Percentiles rank a stretch among this genome's conserved stretches.
These are phyloP conservation scores for Podospora australis DNA, from an alignment of 495 filamentous ascomycete genomes.

Conservation along the genomic window DNA sequence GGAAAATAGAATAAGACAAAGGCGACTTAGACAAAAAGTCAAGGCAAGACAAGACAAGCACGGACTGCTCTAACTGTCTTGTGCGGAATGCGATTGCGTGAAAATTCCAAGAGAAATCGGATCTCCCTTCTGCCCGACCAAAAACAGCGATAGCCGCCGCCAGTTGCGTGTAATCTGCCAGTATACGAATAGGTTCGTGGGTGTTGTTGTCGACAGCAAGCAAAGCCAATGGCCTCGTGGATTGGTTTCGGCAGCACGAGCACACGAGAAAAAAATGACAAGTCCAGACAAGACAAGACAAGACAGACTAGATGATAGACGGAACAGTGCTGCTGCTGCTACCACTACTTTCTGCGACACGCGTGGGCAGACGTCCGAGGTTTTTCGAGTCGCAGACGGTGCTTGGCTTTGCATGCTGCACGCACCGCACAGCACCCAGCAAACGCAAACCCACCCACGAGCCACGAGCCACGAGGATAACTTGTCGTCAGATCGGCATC, in stretches of 20 bases:
- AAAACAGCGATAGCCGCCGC: too few species aligned
- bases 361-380: slow-evolving; percentile 9
- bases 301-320: background rate
- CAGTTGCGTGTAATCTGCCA: too few species aligned
- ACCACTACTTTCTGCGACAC: too few species aligned
- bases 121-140: too few species aligned
- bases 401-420: slow-evolving; percentile 1
- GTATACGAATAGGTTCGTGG: too few species aligned
- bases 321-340: background rate
- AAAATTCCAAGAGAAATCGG: too few species aligned
- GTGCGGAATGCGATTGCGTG: too few species aligned
- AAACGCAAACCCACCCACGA: too few species aligned
- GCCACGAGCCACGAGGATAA: slow-evolving; percentile 8
- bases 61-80: too few species aligned
- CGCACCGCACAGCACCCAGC: background rate
- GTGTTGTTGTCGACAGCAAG: too few species aligned
- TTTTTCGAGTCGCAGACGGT: slow-evolving; percentile 13
- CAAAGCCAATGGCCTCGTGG: too few species aligned
- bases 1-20: background rate
- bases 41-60: slow-evolving; percentile 2
- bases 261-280: background rate
- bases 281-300: background rate
- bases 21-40: background rate
- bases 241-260: background rate
- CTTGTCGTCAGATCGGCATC: slow-evolving; percentile 25